Conservation (phyloP, 371 early-diverging fungal genomes). For the Dentiscutata heterogama region DNA sequence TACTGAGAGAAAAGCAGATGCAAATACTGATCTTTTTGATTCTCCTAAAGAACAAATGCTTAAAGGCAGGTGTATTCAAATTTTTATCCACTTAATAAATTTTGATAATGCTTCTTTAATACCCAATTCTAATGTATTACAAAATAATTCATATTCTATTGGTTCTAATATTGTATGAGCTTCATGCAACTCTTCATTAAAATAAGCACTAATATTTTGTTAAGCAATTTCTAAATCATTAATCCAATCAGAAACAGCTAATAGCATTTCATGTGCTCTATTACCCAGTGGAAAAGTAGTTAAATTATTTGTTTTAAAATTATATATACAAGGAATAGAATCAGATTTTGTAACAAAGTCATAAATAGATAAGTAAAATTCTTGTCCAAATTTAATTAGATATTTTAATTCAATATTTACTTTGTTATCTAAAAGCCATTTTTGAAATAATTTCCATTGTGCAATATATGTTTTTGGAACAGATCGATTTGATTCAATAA, state of each 20-base stretch:
- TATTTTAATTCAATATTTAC: neutral
- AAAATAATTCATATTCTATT: neutral
- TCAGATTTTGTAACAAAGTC: slow-evolving; percentile 12
- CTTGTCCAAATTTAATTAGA: neutral
- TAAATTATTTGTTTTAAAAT: neutral
- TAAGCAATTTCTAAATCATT: neutral
- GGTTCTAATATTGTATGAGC: neutral
- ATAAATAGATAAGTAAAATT: slow-evolving; percentile 6
- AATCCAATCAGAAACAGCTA: neutral
- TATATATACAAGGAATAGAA: neutral
- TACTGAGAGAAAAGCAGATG: slow-evolving; percentile 4
- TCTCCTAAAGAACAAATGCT: slow-evolving; percentile 13
- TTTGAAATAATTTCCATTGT: slow-evolving; percentile 3
- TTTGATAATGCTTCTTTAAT: neutral
- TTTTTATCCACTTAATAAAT: slow-evolving; percentile 14
- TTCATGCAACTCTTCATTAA: neutral
- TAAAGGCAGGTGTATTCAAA: slow-evolving; percentile 20
- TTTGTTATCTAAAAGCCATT: neutral
- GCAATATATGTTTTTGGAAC: slow-evolving; percentile 10
- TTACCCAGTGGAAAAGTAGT: neutral
- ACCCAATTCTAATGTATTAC: neutral
- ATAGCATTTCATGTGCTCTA: slow-evolving; percentile 1
- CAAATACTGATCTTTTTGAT: neutral
- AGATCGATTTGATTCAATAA: neutral
- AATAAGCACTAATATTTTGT: neutral